Conservation (phyloP, 2,329 filamentous ascomycete species). For the Dichotomopilus funicola region DNA sequence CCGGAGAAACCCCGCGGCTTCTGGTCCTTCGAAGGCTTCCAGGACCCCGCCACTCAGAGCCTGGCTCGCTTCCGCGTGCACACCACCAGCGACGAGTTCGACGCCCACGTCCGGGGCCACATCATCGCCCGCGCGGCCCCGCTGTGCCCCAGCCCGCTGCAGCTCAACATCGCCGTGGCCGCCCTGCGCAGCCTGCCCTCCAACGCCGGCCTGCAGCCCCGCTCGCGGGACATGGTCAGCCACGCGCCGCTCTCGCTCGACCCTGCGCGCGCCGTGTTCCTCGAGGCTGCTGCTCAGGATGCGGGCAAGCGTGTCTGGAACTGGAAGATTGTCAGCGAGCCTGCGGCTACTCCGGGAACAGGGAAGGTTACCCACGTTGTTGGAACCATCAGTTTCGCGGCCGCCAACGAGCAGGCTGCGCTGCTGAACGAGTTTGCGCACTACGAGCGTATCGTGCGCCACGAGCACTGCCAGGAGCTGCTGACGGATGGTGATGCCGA, state of each 20-base stretch:
- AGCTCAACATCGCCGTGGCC: conserved; percentile 20
- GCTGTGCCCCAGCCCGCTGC: conserved; percentile 34
- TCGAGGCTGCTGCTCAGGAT: too few relatives aligned
- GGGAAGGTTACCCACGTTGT: too few relatives aligned
- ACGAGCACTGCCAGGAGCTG: conserved; percentile 28
- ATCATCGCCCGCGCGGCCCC: conserved; percentile 34
- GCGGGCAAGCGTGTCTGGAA: too few relatives aligned
- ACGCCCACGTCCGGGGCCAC: conserved; percentile 32
- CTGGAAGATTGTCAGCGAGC: too few relatives aligned
- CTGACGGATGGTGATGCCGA: conserved; percentile 30
- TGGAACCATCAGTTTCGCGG: too few relatives aligned
- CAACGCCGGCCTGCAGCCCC: neutral
- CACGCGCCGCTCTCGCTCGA: neutral
- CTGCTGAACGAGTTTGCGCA: conserved; percentile 23
- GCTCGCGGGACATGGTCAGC: neutral
- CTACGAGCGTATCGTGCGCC: conserved; percentile 30
- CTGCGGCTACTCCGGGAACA: neutral
- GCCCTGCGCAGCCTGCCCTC: neutral
- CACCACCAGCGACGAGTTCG: conserved; percentile 30
- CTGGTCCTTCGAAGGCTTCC: conserved; percentile 15
- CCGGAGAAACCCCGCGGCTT: conserved; percentile 1
- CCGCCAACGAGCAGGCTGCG: too few relatives aligned
- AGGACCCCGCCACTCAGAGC: conserved; percentile 1
- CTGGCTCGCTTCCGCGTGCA: conserved; percentile 37
- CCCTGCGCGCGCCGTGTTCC: neutral